Evolutionary conservation across 352 stramenopile species (phyloP).

Genomic region (Phytophthora pluvialis): DNA sequence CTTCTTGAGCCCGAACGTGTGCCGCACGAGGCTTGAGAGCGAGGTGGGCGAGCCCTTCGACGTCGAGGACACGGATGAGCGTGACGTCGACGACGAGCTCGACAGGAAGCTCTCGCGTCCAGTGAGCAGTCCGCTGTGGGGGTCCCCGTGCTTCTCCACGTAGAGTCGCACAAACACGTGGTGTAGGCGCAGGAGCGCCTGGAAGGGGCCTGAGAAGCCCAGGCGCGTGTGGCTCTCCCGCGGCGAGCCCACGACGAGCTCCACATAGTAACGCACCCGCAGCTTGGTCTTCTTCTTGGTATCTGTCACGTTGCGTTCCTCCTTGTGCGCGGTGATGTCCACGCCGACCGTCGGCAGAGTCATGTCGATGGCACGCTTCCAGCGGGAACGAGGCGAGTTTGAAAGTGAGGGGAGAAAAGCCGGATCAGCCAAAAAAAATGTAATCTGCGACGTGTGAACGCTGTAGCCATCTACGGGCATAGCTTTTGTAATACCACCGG

Average conservation of each 20-base stretch:
- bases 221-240: constrained; percentile 62
- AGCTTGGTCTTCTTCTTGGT: constrained; percentile 50
- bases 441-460: constrained; percentile 22
- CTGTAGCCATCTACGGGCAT: constrained; percentile 1
- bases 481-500: background rate
- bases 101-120: constrained; percentile 53
- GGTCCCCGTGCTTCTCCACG: constrained; percentile 43
- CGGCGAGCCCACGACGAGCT: constrained; percentile 61
- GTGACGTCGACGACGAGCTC: constrained; percentile 52
- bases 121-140: constrained; percentile 18
- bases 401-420: constrained; percentile 11
- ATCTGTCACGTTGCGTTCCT: constrained; percentile 61
- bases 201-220: constrained; percentile 71
- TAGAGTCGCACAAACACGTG: constrained; percentile 49
- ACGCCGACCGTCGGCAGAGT: constrained; percentile 43
- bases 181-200: constrained; percentile 62
- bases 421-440: constrained; percentile 4
- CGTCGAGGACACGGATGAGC: constrained; percentile 47
- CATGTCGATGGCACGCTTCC: constrained; percentile 29
- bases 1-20: constrained; percentile 41
- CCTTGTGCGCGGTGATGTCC: constrained; percentile 72
- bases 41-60: constrained; percentile 37
- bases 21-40: constrained; percentile 34
- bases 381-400: background rate
- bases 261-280: constrained; percentile 76